Evolutionary conservation across 2,329 filamentous ascomycete species (phyloP), one percentile per base, ranked within the genome.

Genomic region (Aspergillus flavus): DNA sequence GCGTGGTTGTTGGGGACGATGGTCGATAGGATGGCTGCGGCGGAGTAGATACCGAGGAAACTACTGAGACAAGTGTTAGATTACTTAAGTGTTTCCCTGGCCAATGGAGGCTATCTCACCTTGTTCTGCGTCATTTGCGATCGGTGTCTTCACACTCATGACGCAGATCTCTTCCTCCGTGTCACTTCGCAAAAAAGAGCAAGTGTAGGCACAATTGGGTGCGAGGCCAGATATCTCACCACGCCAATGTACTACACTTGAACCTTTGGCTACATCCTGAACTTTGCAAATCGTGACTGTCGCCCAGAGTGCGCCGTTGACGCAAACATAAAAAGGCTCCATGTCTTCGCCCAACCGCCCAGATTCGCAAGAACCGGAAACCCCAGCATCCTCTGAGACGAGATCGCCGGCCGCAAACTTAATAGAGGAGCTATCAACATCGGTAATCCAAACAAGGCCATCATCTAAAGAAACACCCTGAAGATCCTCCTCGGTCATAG

Each of bases 221-320:
- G 87, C 87, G 55, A 90, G 82, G 64, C 87, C 87, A 64, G 86
- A 88, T 58, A 90, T 87, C 74, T 88, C 86, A 67, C 87, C 87
- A 61, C 82, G 79, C 84, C 85, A 89, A 64, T 82, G 80, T 71
- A 72, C 77, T 73, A 77, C 73, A 69, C 76, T 81, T 69, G 69
- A 81, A 64, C 78, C 80, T 69, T 77, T 78, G 36, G 79, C 78
- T 57, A 79, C 75, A 62, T 83, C 75, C 50, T 81, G 72, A 66
- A 79, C 76, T 67, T 75, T 80, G 63, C 78, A 79, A 63, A 89
- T 86, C 54, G 82, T 82, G 58, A 85, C 84, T 23, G 87, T 88
- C 64, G 86, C 87, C 87, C 87, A 90, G 66, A 86, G 82, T 26
- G 87, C 87, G 52, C 86, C 86, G 71, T 90, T 89, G 64, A 90